phyloP scores from a whole-genome alignment of 257 asterid genomes.

The Nicotiana attenuata region DNA sequence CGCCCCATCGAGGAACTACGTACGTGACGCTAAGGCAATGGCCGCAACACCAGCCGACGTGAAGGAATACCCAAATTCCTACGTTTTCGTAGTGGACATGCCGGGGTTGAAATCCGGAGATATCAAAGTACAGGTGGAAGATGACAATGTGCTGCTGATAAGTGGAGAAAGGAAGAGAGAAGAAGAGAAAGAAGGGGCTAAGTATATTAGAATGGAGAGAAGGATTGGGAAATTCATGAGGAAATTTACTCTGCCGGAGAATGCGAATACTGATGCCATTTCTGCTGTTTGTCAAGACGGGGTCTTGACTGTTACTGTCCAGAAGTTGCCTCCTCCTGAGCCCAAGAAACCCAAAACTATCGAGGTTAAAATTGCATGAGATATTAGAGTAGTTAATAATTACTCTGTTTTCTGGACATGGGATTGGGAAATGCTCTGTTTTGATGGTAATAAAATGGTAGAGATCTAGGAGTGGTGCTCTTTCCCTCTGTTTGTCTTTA shows the following conservation, averaged over 20 bases:
- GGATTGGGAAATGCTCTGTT: too few species aligned
- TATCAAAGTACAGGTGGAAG: slow-evolving; percentile 69
- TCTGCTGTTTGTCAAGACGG: slow-evolving; percentile 75
- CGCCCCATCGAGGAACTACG: slow-evolving; percentile 51
- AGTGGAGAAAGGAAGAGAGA: slow-evolving; percentile 63
- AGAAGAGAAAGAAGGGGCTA: slow-evolving; percentile 46
- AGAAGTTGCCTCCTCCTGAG: slow-evolving; percentile 80
- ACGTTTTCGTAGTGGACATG: slow-evolving; percentile 64
- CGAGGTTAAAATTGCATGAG: too few species aligned
- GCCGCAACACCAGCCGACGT: slow-evolving; percentile 79
- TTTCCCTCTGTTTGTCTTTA: too few species aligned
- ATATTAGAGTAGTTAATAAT: too few species aligned
- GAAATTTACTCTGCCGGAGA: slow-evolving; percentile 72
- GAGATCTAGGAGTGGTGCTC: too few species aligned
- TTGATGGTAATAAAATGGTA: too few species aligned
- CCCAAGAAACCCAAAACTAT: slow-evolving; percentile 59
- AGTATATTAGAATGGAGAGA: slow-evolving; percentile 71
- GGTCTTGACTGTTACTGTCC: slow-evolving; percentile 61
- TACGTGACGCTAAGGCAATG: slow-evolving; percentile 75
- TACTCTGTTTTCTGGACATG: too few species aligned
- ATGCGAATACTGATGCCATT: slow-evolving; percentile 55
- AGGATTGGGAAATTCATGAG: slow-evolving; percentile 66
- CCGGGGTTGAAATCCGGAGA: slow-evolving; percentile 72
- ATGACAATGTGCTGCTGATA: slow-evolving; percentile 47
- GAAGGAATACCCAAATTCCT: slow-evolving; percentile 49